These are phyloP conservation scores for Phanerochaete sordida DNA, from an alignment of 768 basidiomycete genomes.

Conservation along the genomic window DNA sequence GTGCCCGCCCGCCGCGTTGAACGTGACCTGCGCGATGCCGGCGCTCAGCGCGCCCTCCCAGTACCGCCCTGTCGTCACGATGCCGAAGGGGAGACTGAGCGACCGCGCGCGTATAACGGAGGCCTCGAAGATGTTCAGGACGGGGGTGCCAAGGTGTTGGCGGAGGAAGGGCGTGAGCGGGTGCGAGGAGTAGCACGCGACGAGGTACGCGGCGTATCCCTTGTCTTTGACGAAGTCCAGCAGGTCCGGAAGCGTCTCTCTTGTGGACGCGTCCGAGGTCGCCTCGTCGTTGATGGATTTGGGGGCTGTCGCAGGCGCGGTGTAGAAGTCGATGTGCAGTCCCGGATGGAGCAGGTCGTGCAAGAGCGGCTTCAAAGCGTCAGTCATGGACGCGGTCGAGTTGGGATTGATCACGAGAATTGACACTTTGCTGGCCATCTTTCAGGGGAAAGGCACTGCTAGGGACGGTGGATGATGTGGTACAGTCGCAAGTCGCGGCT, in stretches of 20 bases:
- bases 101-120: slow-evolving; percentile 26
- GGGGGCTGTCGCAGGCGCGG: slow-evolving; percentile 15
- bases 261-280: slow-evolving; percentile 17
- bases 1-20: neutral
- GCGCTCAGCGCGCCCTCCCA: slow-evolving; percentile 29
- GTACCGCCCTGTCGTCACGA: slow-evolving; percentile 34
- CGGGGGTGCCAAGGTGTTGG: slow-evolving; percentile 13
- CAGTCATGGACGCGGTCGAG: slow-evolving; percentile 29
- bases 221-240: neutral
- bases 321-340: slow-evolving; percentile 16
- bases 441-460: no score
- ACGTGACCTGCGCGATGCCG: slow-evolving; percentile 19
- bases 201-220: slow-evolving; percentile 20
- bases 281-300: slow-evolving; percentile 20
- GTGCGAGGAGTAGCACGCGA: slow-evolving; percentile 32
- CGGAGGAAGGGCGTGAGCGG: slow-evolving; percentile 27
- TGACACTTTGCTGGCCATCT: neutral
- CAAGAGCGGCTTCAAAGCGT: slow-evolving; percentile 18
- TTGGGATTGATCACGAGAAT: slow-evolving; percentile 35
- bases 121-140: slow-evolving; percentile 35
- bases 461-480: neutral
- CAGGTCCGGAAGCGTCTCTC: neutral
- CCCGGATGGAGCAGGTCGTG: slow-evolving; percentile 12
- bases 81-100: slow-evolving; percentile 26
- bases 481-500: no score